Base-by-base conservation (phyloP, 306 rosid species). In the Mimosa pudica region DNA sequence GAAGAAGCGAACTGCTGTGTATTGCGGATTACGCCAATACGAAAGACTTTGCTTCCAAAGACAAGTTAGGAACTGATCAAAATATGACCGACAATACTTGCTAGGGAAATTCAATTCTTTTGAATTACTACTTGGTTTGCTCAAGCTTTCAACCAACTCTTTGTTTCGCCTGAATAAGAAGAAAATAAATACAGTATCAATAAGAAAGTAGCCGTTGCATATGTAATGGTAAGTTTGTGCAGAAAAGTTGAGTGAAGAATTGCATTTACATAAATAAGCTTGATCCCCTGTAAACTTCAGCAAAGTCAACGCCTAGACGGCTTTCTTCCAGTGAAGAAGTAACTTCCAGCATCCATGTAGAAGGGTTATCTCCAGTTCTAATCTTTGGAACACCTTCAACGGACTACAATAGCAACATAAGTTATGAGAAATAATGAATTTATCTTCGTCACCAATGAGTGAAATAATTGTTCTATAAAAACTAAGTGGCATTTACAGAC, bases 331-430 rank as follows among this genome's bases (percentile, higher is more conserved):
- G 32, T 65, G 89, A 44, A 72, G 92, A 86, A 70, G 97, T 85
- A 77, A 89, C 89, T 72, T 92, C 97, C 71, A 92, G 89, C 93
- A 92, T 92, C 97, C 97, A 92, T 41, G 96, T 82, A 80, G 96
- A 87, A 46, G 96, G 97, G 78, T 92, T 92, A 70, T 89, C 85
- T 17, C 96, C 97, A 73, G 89, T 65, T 84, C 79, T 90, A 82
- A 90, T 92, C 80, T 86, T 82, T 10, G 69, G 84, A 10, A 93
- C 94, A 45, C 94, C 96, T 74, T 89, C 96, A 69, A 91, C 83
- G 60, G 91, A 94, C 99, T 96, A 80, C 75, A 84, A 55, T 38
- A 78, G 67, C 47, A 70, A 80, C 57, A 79, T 68, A 44, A 55
- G 57, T 49, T 49, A 62, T 51, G 30, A 42, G 45, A 73, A 79